These are phyloP conservation scores for Agrocybe chaxingu DNA, from an alignment of 768 basidiomycete species.

Conservation along the genomic window DNA sequence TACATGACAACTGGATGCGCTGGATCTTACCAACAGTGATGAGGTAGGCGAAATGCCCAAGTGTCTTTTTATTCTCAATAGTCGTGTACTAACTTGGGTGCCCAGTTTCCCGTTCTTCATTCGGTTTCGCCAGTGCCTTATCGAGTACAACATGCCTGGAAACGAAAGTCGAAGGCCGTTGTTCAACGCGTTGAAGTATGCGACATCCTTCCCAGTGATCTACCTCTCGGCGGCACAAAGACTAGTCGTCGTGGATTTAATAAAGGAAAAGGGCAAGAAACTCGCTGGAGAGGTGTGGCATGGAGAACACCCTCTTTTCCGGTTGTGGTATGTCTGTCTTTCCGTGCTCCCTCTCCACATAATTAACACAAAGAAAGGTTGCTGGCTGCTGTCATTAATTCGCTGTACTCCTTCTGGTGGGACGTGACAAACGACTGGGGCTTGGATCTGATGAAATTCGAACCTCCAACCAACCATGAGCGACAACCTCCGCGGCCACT, in stretches of 20 bases:
- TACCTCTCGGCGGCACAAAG: conserved; percentile 90
- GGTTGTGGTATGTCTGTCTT: conserved; percentile 64
- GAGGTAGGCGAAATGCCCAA: conserved; percentile 52
- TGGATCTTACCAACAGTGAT: conserved; percentile 84
- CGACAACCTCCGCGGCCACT: conserved; percentile 39
- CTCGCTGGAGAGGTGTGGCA: conserved; percentile 55
- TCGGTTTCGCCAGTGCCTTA: conserved; percentile 91
- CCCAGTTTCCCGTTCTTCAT: conserved; percentile 79
- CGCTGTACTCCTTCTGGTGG: conserved; percentile 98
- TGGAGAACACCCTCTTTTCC: conserved; percentile 75
- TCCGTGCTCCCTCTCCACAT: neutral
- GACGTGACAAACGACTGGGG: conserved; percentile 99
- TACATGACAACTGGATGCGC: conserved; percentile 57
- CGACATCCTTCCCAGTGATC: conserved; percentile 95
- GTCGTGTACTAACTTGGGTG: no score
- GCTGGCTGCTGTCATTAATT: conserved; percentile 81
- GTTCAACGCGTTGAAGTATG: conserved; percentile 94
- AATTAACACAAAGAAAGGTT: conserved; percentile 49
- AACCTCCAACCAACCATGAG: conserved; percentile 23
- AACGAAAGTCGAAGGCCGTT: conserved; percentile 73
- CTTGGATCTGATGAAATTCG: conserved; percentile 61
- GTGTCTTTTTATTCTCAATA: no score
- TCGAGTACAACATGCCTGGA: conserved; percentile 67
- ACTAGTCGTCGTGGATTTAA: conserved; percentile 58
- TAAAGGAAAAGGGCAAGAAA: conserved; percentile 43